A percentile compares a stretch with the other conserved stretches of the same genome.
Conservation (phyloP, 2,329 filamentous ascomycete genomes). For the Thermoascus crustaceus region DNA sequence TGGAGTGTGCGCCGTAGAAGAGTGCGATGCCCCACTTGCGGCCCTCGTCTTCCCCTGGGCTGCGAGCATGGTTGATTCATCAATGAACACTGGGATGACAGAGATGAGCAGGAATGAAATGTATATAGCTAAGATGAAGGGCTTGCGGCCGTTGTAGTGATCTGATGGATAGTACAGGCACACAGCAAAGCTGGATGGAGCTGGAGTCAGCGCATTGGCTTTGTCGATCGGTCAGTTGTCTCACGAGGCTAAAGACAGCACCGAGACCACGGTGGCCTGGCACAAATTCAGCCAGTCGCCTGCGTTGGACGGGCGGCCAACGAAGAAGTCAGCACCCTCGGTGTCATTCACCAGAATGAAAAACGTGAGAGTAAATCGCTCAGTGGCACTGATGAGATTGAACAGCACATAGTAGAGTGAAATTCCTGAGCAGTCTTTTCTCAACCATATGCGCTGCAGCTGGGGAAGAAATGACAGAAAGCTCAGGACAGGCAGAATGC, state of each 20-base stretch:
- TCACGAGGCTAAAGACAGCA: neutral
- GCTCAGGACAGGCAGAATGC: neutral
- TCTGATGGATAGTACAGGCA: neutral
- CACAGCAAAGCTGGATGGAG: conserved; percentile 1
- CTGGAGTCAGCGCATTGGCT: neutral
- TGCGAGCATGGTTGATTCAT: neutral
- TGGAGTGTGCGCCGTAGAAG: neutral
- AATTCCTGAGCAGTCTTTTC: neutral
- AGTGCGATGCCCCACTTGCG: neutral
- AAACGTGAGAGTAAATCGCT: neutral
- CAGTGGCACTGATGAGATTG: neutral
- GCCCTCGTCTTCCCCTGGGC: neutral
- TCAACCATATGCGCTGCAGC: neutral
- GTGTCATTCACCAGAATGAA: neutral
- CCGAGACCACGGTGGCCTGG: neutral
- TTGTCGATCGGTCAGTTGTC: neutral
- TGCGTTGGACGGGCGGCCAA: neutral
- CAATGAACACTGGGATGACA: neutral
- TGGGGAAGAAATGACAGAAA: neutral
- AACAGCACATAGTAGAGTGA: neutral
- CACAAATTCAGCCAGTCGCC: neutral
- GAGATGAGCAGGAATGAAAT: neutral
- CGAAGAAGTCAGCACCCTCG: neutral
- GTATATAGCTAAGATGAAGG: neutral
- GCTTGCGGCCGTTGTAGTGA: neutral